These are phyloP conservation scores for Viola odorata DNA, from an alignment of 345 rosid genomes.

Conservation along the genomic window DNA sequence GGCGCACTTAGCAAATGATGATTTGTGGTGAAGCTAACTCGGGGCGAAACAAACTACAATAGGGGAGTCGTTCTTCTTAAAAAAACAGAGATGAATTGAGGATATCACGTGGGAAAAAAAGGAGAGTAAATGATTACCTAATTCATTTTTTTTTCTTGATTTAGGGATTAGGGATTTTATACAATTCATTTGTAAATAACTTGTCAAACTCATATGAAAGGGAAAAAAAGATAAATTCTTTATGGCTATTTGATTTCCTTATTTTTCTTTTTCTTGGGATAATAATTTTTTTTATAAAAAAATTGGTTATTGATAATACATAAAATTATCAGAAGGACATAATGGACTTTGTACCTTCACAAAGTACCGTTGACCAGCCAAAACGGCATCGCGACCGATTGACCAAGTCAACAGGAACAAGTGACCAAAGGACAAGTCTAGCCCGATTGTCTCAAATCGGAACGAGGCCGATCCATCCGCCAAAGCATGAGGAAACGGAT, in stretches of 20 bases:
- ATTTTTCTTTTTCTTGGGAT: not conserved
- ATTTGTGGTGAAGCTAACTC: not conserved
- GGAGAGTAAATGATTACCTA: too few relatives aligned
- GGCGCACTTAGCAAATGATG: not conserved
- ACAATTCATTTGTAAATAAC: not conserved
- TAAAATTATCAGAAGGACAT: not conserved
- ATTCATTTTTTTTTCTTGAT: not conserved
- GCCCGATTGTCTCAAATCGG: too few relatives aligned
- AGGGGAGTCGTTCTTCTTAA: not conserved
- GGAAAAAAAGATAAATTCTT: not conserved
- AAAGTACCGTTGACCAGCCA: too few relatives aligned
- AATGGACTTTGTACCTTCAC: too few relatives aligned
- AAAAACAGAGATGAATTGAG: too few relatives aligned
- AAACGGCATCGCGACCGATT: too few relatives aligned
- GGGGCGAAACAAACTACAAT: too few relatives aligned
- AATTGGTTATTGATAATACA: not conserved
- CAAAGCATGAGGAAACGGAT: too few relatives aligned
- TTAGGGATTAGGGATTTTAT: not conserved
- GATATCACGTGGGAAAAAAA: too few relatives aligned
- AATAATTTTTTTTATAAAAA: not conserved
- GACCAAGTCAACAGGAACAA: too few relatives aligned
- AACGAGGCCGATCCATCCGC: too few relatives aligned
- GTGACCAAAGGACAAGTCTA: too few relatives aligned
- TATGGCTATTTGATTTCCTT: not conserved
- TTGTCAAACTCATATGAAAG: not conserved